Base-by-base conservation (phyloP, 768 basidiomycete genomes). In the Macrolepiota fuliginosa region DNA sequence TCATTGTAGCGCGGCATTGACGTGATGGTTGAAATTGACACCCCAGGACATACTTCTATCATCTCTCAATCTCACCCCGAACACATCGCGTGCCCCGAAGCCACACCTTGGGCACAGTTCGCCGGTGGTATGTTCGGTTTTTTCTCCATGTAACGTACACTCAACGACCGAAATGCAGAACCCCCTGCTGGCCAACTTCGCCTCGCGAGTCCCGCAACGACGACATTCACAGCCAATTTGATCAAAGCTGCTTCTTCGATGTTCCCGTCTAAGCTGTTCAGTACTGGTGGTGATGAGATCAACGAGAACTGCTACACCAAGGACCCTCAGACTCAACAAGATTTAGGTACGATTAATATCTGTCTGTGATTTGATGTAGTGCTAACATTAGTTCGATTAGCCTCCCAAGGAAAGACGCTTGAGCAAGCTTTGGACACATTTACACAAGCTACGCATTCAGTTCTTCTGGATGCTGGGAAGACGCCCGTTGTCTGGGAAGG, bases 141-240 rank as follows among this genome's bases (percentile, higher is more conserved):
- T 11, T 22, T n/a, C 29, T 24, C 24, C 47, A 13, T 4, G 1
- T 22, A 39, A 54, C 10, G 22, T 19, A 19, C 22, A 13, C 12
- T 39, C 53, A 54, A 1, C 12, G 19, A n/a, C 2, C 3, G n/a
- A 45, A 13, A 19, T 37, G 11, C 24, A 61, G 88, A 94, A 64
- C 92, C 93, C 0, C 93, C 92, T 0, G 83, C 92, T 0, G 93
- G 93, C 0, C 92, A 95, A 69, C 83, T 94, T 11, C 87, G 90
- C 45, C 80, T 95, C 56, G 86, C 88, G 0, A 80, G 85, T 4
- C 70, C 80, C 0, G 80, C 77, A 1, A 88, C 87, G 7, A 74
- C 83, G 60, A 76, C 83, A 45, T 94, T 92, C 59, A 83, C 86
- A 0, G 69, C 79, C 0, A 72, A 70, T 7, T 67, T 95, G 13